Conservation (phyloP, 805 yeast genomes). For the Cyberlindnera veronae region DNA sequence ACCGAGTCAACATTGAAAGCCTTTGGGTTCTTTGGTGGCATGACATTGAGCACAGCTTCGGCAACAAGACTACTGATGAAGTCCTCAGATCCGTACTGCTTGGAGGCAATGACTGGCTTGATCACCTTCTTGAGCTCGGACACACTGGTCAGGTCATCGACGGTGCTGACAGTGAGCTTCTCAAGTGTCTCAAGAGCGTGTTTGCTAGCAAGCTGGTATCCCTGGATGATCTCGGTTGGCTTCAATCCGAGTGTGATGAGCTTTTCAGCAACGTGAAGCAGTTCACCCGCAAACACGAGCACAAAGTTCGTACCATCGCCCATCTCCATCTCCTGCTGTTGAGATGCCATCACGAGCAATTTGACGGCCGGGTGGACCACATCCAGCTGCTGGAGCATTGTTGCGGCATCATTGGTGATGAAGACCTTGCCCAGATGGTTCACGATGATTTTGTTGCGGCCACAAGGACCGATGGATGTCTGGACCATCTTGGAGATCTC, state of each 20-base stretch:
- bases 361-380: constrained; percentile 98
- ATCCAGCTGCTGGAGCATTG: constrained; percentile 89
- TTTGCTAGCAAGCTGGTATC: constrained; percentile 83
- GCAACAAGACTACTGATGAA: constrained; percentile 71
- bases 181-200: constrained; percentile 69
- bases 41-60: constrained; percentile 76
- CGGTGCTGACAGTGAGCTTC: constrained; percentile 55
- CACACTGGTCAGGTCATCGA: constrained; percentile 52
- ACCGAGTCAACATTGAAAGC: constrained; percentile 87
- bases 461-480: constrained; percentile 97
- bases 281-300: constrained; percentile 87
- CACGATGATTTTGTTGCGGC: constrained; percentile 92
- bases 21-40: constrained; percentile 62
- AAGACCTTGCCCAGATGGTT: constrained; percentile 82
- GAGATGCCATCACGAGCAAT: constrained; percentile 90
- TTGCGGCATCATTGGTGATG: constrained; percentile 96
- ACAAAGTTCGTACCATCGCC: constrained; percentile 96
- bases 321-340: constrained; percentile 96
- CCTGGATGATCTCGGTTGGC: constrained; percentile 90
- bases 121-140: constrained; percentile 66
- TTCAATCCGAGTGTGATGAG: constrained; percentile 80
- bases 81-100: constrained; percentile 88
- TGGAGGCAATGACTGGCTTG: constrained; percentile 86
- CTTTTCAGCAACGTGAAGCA: constrained; percentile 82
- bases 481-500: constrained; percentile 89